These are phyloP conservation scores for Tephrocybe rancida DNA, from an alignment of 768 basidiomycete genomes.

Conservation along the genomic window DNA sequence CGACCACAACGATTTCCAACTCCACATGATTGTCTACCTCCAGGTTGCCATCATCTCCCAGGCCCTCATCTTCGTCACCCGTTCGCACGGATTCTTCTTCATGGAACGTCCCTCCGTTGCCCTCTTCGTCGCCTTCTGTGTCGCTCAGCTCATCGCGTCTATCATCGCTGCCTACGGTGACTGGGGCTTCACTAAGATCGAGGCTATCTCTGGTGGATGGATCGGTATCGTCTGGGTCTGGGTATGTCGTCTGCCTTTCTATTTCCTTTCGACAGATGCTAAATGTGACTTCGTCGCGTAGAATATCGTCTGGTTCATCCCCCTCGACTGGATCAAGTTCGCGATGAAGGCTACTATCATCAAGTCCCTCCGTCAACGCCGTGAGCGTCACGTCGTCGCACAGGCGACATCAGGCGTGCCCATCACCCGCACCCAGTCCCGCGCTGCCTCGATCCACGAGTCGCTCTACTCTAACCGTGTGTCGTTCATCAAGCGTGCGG, in stretches of 20 bases:
- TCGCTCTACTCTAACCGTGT: slow-evolving; percentile 95
- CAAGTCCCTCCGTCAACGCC: slow-evolving; percentile 76
- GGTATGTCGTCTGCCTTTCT: slow-evolving; percentile 51
- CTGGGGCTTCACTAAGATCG: slow-evolving; percentile 93
- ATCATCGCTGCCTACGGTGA: slow-evolving; percentile 94
- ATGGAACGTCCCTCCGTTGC: slow-evolving; percentile 93
- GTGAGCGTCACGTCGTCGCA: slow-evolving; percentile 42
- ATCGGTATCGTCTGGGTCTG: slow-evolving; percentile 98
- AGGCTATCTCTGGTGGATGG: slow-evolving; percentile 86
- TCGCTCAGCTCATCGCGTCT: slow-evolving; percentile 92
- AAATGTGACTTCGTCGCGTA: slow-evolving; percentile 29
- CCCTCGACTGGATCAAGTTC: slow-evolving; percentile 95
- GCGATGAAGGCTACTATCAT: slow-evolving; percentile 94
- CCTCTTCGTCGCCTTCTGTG: slow-evolving; percentile 85
- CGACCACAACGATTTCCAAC: slow-evolving; percentile 62
- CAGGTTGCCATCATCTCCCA: slow-evolving; percentile 99
- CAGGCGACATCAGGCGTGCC: slow-evolving; percentile 61
- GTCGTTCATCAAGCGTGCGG: slow-evolving; percentile 87
- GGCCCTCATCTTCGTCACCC: slow-evolving; percentile 95
- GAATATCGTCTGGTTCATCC: slow-evolving; percentile 96
- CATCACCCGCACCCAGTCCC: slow-evolving; percentile 85
- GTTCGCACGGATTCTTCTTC: slow-evolving; percentile 95
- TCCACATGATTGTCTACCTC: slow-evolving; percentile 92
- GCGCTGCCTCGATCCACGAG: slow-evolving; percentile 88
- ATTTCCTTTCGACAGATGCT: slow-evolving; percentile 9